Base-by-base conservation (phyloP, 2,329 filamentous ascomycete species). In the Aurifilum marmelostoma region DNA sequence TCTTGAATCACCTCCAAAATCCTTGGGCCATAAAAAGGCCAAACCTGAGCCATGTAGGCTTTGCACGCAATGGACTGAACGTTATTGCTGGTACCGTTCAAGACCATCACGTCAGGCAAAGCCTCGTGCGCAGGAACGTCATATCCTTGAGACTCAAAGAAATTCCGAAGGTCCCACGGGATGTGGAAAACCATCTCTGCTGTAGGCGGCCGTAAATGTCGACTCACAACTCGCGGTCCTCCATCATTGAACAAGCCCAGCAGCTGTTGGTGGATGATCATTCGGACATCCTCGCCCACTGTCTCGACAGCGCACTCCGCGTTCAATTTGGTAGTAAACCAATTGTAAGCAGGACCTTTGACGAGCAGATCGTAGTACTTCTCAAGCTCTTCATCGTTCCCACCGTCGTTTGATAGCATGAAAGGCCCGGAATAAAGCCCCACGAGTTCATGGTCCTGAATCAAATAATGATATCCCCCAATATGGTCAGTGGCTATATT, bases 31-130 rank as follows among this genome's bases (percentile, higher is more conserved):
- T 62, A 41, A 14, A 52, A 61, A 39, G 65, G 65, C 65, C 65
- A 67, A 16, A 63, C 12, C 14, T 54, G 27, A 56, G 43, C 27
- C 16, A 67, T 24, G 12, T 67, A 67, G 11, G 63, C 58, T 27
- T 29, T 14, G 14, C 47, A 24, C 27, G 65, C 37, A 37, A 41
- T 61, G 4, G 41, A 21, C 37, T 63, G 60, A 2, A 56, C 43
- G n/a, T 67, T 67, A 32, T 63, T 62, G 47, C 18, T 43, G 27
- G 8, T 18, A 11, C 65, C 65, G 41, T n/a, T 63, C 41, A 67
- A 47, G 2, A 63, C 58, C 21, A 63, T 47, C 12, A 54, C 27
- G 2, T 61, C 27, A 54, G 43, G 58, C 41, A 67, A 41, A 43
- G 43, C 58, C 27, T 67, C 65, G 7, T 37, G 32, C 7, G 65